These are phyloP conservation scores for Colletotrichum sp. DNA, from an alignment of 2,329 filamentous ascomycete species.

Conservation along the genomic window DNA sequence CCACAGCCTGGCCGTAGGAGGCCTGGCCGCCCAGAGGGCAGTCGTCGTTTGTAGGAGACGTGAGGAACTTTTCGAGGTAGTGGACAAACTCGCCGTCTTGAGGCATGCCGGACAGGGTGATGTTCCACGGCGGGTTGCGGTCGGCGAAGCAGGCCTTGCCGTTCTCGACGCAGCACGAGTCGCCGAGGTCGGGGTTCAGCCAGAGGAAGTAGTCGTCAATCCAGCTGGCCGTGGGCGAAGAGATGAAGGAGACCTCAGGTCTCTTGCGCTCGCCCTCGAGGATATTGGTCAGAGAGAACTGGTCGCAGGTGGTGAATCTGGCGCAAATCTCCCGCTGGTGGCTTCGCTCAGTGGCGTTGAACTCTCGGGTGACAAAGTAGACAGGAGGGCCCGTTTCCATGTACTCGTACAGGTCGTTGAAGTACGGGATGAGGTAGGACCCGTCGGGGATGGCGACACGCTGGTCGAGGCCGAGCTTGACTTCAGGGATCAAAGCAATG, in stretches of 20 bases:
- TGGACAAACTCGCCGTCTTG: slow-evolving; percentile 89
- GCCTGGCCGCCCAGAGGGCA: slow-evolving; percentile 91
- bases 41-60: slow-evolving; percentile 77
- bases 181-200: slow-evolving; percentile 82
- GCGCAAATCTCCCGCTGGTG: slow-evolving; percentile 90
- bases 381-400: slow-evolving; percentile 91
- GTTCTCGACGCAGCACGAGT: slow-evolving; percentile 74
- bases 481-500: slow-evolving; percentile 81
- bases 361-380: slow-evolving; percentile 87
- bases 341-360: slow-evolving; percentile 77
- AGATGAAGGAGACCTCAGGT: slow-evolving; percentile 84
- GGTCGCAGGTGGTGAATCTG: slow-evolving; percentile 86
- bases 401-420: slow-evolving; percentile 94
- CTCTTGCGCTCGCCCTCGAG: slow-evolving; percentile 95
- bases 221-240: slow-evolving; percentile 91
- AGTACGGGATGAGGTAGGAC: slow-evolving; percentile 95
- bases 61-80: slow-evolving; percentile 85
- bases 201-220: slow-evolving; percentile 90
- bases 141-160: slow-evolving; percentile 79
- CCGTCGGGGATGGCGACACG: slow-evolving; percentile 91
- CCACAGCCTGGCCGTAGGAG: slow-evolving; percentile 83
- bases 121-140: slow-evolving; percentile 84
- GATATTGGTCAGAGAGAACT: slow-evolving; percentile 84
- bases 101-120: slow-evolving; percentile 89
- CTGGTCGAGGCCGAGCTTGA: slow-evolving; percentile 90